Evolutionary conservation across 2,329 filamentous ascomycete genomes (phyloP).

Genomic region (Triangularia setosa): DNA sequence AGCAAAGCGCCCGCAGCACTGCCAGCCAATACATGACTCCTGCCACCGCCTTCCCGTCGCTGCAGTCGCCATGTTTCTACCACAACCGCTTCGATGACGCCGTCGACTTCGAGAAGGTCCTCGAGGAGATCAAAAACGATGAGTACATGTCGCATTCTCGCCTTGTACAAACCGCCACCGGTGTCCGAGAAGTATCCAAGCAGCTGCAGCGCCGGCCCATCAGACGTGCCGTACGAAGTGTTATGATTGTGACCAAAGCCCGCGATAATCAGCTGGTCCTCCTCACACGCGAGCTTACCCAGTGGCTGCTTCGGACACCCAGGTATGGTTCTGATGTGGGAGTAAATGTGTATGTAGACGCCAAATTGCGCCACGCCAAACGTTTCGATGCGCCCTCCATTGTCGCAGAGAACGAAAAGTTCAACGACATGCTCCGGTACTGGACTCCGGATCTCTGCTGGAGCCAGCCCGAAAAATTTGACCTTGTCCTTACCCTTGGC

Average conservation of each 20-base stretch:
- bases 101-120: conserved; percentile 88
- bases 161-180: conserved; percentile 90
- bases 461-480: conserved; percentile 89
- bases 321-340: conserved; percentile 87
- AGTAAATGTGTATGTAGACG: conserved; percentile 97
- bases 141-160: conserved; percentile 91
- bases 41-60: conserved; percentile 56
- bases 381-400: conserved; percentile 78
- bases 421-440: conserved; percentile 81
- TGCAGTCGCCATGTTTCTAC: conserved; percentile 95
- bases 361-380: conserved; percentile 82
- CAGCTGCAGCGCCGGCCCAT: conserved; percentile 90
- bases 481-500: conserved; percentile 83
- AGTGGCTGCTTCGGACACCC: conserved; percentile 84
- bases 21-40: conserved; percentile 34
- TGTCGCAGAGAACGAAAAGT: conserved; percentile 68
- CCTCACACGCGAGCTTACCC: conserved; percentile 79
- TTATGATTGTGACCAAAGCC: conserved; percentile 99
- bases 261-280: conserved; percentile 90
- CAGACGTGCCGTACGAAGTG: conserved; percentile 82
- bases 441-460: conserved; percentile 97
- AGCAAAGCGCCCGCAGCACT: conserved; percentile 34
- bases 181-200: conserved; percentile 91
- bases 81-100: conserved; percentile 96
- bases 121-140: conserved; percentile 88